Evolutionary conservation across 2,329 filamentous ascomycete genomes (phyloP).

Genomic region (Apiospora arundinis): DNA sequence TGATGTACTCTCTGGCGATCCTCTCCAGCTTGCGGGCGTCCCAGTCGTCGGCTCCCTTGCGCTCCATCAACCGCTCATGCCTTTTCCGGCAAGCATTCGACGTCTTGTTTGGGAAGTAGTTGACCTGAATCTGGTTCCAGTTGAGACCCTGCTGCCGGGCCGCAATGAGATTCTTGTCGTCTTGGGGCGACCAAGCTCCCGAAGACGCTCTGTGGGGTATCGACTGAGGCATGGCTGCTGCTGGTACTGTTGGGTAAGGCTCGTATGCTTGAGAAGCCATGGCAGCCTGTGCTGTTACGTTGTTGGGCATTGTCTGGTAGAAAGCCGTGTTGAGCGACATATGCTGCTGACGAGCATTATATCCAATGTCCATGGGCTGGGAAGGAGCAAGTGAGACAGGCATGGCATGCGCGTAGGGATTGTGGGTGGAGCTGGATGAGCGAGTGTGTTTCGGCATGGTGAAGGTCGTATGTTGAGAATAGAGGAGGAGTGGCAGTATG

Average conservation of each 20-base stretch:
- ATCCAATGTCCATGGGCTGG: conserved; percentile 50
- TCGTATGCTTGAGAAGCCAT: conserved; percentile 49
- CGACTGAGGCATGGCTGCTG: conserved; percentile 41
- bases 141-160: conserved; percentile 79
- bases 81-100: conserved; percentile 88
- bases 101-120: conserved; percentile 78
- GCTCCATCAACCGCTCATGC: conserved; percentile 83
- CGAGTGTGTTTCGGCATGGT: conserved; percentile 55
- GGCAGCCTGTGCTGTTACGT: conserved; percentile 39
- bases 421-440: conserved; percentile 46
- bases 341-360: conserved; percentile 46
- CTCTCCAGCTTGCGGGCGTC: conserved; percentile 76
- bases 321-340: conserved; percentile 46
- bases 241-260: conserved; percentile 38
- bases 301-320: conserved; percentile 44
- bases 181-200: conserved; percentile 74
- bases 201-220: conserved; percentile 61
- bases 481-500: conserved; percentile 29
- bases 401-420: conserved; percentile 43
- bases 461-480: conserved; percentile 29
- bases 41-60: conserved; percentile 77
- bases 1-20: conserved; percentile 80
- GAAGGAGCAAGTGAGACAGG: conserved; percentile 48
- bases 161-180: conserved; percentile 75
- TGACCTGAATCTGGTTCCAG: conserved; percentile 80